Base-by-base conservation (phyloP, 2,329 filamentous ascomycete genomes). In the Paracoccidioides lutzii region DNA sequence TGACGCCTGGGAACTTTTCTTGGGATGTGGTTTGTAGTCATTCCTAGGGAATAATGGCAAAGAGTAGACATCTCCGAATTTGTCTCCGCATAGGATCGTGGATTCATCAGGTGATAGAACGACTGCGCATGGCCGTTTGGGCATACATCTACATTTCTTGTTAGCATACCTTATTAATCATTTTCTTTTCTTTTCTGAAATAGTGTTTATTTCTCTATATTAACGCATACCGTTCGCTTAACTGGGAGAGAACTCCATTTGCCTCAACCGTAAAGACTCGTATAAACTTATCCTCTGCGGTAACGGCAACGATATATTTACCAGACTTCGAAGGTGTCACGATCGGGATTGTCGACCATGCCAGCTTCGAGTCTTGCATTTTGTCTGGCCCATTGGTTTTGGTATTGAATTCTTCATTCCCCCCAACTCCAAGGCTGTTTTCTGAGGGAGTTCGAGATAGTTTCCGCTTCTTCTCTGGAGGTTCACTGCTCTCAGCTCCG, bases 11-110 rank as follows among this genome's bases (percentile, higher is more conserved):
- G 58, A 5, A 54, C 43, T 40, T 58, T 58, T 15, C 40, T 45
- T 57, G 65, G 69, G 63, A 10, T 76, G 71, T 41, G 66, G 69
- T 33, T 73, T 71, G 48, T 58, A 44, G 55, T 65, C 58, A 30
- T 67, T 64, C 33, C 64, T 66, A 5, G 68, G 70, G 46, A 89
- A 68, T 3, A 97, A 76, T 12, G 93, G 91, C 6, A 98, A 73
- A 9, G 87, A 81, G 72, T 95, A 97, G 58, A 96, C 91, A 69
- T 98, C 93, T 61, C 93, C 93, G 66, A 97, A 97, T 71, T 98
- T 98, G 75, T 98, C 93, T 53, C 83, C 91, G 59, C 82, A 83
- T 57, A 97, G 72, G 59, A 98, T 88, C 7, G 83, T 87, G 45
- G 78, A 76, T 59, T 81, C 78, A 66, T 90, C 84, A 42, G 81